A percentile compares a stretch with the other conserved stretches of the same genome.
Conservation (phyloP, 306 rosid genomes). For the Herpetospermum pedunculosum region DNA sequence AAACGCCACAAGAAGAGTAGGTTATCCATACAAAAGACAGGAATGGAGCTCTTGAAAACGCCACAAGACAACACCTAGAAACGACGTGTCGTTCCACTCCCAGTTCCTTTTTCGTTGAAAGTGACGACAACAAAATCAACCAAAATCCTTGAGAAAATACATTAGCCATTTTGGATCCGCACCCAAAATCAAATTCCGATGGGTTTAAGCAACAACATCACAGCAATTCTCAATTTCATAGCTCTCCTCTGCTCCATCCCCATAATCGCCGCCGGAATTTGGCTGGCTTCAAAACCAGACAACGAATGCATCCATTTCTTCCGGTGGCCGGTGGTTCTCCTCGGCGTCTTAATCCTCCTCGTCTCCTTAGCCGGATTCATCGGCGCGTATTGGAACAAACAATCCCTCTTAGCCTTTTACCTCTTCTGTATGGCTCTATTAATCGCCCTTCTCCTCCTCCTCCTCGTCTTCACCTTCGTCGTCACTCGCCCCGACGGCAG, state of each 20-base stretch:
- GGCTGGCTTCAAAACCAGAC: constrained; percentile 84
- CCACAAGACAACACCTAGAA: neutral
- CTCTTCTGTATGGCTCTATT: constrained; percentile 76
- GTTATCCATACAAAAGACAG: too few species aligned
- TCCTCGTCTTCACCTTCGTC: constrained; percentile 63
- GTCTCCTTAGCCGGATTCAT: constrained; percentile 69
- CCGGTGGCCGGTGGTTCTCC: constrained; percentile 65
- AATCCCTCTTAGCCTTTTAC: constrained; percentile 63
- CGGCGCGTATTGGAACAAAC: constrained; percentile 74
- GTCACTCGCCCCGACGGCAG: constrained; percentile 55
- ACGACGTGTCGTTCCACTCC: constrained; percentile 4
- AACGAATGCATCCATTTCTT: constrained; percentile 57
- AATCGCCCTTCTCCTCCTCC: constrained; percentile 39
- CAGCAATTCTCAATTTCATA: constrained; percentile 56
- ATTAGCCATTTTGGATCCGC: too few species aligned
- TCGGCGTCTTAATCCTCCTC: constrained; percentile 60
- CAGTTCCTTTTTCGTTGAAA: neutral
- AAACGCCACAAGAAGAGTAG: too few species aligned
- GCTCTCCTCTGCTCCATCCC: constrained; percentile 63
- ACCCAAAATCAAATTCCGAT: neutral
- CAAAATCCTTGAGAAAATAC: too few species aligned
- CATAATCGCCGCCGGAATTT: constrained; percentile 70
- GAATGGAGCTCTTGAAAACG: too few species aligned
- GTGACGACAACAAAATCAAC: neutral
- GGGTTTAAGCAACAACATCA: constrained; percentile 84